Conservation (phyloP, 2,329 filamentous ascomycete species). For the Ceratocystis alfenasii region DNA sequence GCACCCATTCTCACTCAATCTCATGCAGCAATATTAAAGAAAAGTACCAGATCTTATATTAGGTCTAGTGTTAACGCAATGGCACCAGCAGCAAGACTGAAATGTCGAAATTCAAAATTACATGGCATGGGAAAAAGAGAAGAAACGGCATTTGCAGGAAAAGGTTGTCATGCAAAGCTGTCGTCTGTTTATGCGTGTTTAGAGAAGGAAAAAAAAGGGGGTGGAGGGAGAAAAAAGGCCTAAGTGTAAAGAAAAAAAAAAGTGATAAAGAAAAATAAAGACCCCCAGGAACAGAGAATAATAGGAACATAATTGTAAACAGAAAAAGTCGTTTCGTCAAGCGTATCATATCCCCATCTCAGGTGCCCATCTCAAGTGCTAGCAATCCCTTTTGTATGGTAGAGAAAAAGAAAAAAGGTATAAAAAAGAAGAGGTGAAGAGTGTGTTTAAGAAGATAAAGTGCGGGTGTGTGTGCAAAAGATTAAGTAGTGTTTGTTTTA, state of each 20-base stretch:
- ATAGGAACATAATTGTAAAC: conserved; percentile 22
- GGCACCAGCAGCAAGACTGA: background rate
- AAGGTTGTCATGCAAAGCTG: background rate
- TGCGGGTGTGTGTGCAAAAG: conserved; percentile 2
- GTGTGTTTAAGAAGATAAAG: conserved; percentile 19
- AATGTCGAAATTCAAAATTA: background rate
- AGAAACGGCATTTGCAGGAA: background rate
- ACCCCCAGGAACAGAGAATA: conserved; percentile 16
- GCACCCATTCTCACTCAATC: no score
- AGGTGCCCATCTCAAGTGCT: conserved; percentile 21
- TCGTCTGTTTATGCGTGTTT: conserved; percentile 1
- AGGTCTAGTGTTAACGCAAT: no score
- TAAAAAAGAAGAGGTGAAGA: conserved; percentile 16
- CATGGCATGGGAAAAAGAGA: background rate
- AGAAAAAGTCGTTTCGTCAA: conserved; percentile 19
- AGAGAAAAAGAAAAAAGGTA: conserved; percentile 5
- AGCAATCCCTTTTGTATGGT: conserved; percentile 16
- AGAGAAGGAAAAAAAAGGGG: background rate
- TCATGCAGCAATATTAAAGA: background rate
- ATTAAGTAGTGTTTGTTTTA: conserved; percentile 30
- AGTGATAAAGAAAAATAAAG: conserved; percentile 15
- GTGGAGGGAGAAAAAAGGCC: background rate
- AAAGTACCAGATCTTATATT: background rate
- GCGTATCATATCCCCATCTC: conserved; percentile 19
- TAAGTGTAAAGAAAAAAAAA: conserved; percentile 14